Percentiles rank a stretch among this genome's conserved stretches.
phyloP scores from a whole-genome alignment of 179 eudicot species.

The Beta macrorhiza region DNA sequence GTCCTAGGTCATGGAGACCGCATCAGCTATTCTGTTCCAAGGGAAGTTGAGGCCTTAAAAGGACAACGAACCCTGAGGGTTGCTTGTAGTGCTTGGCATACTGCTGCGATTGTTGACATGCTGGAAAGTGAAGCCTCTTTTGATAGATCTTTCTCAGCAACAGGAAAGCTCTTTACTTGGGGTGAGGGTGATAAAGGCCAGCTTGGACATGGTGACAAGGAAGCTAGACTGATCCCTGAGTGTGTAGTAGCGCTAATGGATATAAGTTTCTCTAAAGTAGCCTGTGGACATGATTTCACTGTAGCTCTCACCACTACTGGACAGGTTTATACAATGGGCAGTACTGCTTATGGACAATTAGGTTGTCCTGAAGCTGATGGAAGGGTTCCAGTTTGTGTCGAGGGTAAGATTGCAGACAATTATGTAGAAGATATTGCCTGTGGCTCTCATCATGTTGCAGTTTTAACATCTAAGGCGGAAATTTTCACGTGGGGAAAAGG shows the following conservation, averaged over 20 bases:
- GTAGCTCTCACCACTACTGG: constrained; percentile 69
- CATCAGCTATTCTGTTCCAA: constrained; percentile 49
- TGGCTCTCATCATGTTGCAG: constrained; percentile 86
- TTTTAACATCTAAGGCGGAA: constrained; percentile 74
- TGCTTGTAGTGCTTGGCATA: constrained; percentile 96
- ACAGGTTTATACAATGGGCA: constrained; percentile 76
- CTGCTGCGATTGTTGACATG: constrained; percentile 76
- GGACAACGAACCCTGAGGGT: constrained; percentile 58
- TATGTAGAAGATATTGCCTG: constrained; percentile 79
- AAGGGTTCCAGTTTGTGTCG: constrained; percentile 47
- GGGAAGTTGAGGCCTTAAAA: constrained; percentile 67
- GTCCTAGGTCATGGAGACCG: constrained; percentile 89
- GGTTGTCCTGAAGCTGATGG: constrained; percentile 60
- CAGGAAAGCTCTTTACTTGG: constrained; percentile 86
- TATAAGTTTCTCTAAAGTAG: constrained; percentile 51
- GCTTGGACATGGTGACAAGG: constrained; percentile 85
- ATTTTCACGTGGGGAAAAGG: constrained; percentile 97
- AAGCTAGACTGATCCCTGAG: constrained; percentile 59
- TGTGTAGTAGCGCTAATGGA: constrained; percentile 45
- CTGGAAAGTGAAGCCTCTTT: constrained; percentile 31
- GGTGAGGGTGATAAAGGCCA: constrained; percentile 86
- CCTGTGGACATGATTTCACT: constrained; percentile 73
- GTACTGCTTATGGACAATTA: constrained; percentile 63
- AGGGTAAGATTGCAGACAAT: constrained; percentile 48
- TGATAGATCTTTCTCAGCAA: constrained; percentile 31